Percentiles rank a stretch among this genome's conserved stretches.
Evolutionary conservation across 768 basidiomycete species (phyloP).

Genomic region (Kwoniella sp.): DNA sequence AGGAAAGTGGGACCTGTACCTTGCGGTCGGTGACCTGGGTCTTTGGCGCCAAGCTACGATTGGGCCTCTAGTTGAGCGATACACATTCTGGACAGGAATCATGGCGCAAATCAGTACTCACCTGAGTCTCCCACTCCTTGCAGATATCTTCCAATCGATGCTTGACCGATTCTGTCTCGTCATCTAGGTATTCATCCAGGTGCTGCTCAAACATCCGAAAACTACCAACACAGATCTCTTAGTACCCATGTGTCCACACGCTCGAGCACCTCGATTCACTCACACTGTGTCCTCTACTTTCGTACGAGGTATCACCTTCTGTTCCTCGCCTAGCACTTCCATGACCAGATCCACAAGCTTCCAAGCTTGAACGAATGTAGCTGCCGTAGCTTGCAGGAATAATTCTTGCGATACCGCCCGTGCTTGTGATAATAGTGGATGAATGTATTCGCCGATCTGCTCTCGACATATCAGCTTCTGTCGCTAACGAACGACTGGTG

Average conservation of each 20-base stretch:
- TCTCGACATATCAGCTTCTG: not conserved
- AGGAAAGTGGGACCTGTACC: conserved; percentile 65
- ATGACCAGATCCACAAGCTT: conserved; percentile 77
- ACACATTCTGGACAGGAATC: not conserved
- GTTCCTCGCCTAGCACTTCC: conserved; percentile 58
- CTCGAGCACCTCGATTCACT: too few species aligned
- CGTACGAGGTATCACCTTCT: conserved; percentile 12
- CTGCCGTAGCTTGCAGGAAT: conserved; percentile 85
- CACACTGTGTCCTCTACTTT: conserved; percentile 80
- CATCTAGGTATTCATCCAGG: conserved; percentile 97
- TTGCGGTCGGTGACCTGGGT: conserved; percentile 21
- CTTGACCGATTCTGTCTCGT: conserved; percentile 83
- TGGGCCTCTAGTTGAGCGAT: not conserved
- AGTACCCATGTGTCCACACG: too few species aligned
- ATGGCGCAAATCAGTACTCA: conserved; percentile 19
- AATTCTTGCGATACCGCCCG: conserved; percentile 67
- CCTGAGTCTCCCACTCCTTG: conserved; percentile 70
- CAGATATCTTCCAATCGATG: conserved; percentile 72
- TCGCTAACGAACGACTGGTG: too few species aligned
- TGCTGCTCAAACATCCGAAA: conserved; percentile 93
- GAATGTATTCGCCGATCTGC: conserved; percentile 84
- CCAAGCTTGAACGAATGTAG: conserved; percentile 85
- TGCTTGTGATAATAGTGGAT: conserved; percentile 72
- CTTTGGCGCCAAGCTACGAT: conserved; percentile 31
- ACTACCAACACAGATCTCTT: conserved; percentile 57